Evolutionary conservation across 2,329 filamentous ascomycete genomes (phyloP).

Genomic region (Beauveria caledonica): DNA sequence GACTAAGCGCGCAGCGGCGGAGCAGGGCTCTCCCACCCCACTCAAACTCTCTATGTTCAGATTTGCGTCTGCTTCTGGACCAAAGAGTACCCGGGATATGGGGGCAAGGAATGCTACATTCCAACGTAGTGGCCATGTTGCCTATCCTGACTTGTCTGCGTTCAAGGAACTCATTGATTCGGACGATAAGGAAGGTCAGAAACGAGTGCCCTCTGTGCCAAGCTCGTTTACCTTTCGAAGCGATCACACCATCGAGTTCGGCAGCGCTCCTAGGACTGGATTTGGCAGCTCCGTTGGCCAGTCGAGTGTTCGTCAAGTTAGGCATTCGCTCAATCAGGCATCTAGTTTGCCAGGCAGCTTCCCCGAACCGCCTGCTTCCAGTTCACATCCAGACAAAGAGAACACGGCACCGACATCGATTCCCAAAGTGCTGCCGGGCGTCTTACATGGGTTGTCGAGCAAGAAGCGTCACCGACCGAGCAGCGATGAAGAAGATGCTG

Average conservation of each 20-base stretch:
- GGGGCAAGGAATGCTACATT: slow-evolving; percentile 20
- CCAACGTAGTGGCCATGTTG: slow-evolving; percentile 24
- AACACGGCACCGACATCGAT: slow-evolving; percentile 36
- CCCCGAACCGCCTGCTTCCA: slow-evolving; percentile 28
- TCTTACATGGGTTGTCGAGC: slow-evolving; percentile 55
- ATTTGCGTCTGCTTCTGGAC: slow-evolving; percentile 23
- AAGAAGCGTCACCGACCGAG: slow-evolving; percentile 57
- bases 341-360: slow-evolving; percentile 49
- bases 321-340: slow-evolving; percentile 38
- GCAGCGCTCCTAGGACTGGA: slow-evolving; percentile 35
- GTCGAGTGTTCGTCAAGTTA: slow-evolving; percentile 52
- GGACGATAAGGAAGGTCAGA: slow-evolving; percentile 18
- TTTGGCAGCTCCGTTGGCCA: slow-evolving; percentile 54
- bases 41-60: slow-evolving; percentile 39
- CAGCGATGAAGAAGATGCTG: slow-evolving; percentile 48
- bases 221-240: slow-evolving; percentile 58
- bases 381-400: slow-evolving; percentile 43
- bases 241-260: slow-evolving; percentile 56
- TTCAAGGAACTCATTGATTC: slow-evolving; percentile 25
- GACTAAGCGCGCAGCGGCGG: slow-evolving; percentile 42
- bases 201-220: slow-evolving; percentile 34
- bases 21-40: slow-evolving; percentile 48
- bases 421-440: slow-evolving; percentile 32
- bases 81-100: slow-evolving; percentile 19
- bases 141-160: slow-evolving; percentile 46